Evolutionary conservation across 1,139 yeast species (phyloP), one percentile per base, ranked within the genome.

Genomic region (Candida freyschussii): DNA sequence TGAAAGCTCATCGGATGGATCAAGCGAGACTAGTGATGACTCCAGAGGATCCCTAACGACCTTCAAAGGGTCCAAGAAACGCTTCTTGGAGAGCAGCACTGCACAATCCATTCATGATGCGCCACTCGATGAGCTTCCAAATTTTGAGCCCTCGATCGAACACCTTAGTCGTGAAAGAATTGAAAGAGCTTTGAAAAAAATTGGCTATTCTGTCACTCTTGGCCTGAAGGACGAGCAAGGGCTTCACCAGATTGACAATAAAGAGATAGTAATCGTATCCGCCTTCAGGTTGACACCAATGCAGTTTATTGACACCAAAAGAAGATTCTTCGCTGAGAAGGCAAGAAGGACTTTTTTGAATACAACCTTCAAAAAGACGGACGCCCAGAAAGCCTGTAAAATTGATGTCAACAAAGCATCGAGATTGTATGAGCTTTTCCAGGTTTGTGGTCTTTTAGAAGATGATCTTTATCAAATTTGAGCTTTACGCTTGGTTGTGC

Each of bases 361-460:
- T 0, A 7, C 29, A 4, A 33, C 45, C 10, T 50, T 50, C 33
- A 47, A 40, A 34, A 47, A 47, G 35, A 48, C 51, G 0, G 54
- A 50, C 40, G 54, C 54, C 4, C 53, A 50, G 31, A 50, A 48
- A 29, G 54, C 52, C 1, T 48, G 54, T 29, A 45, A 40, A 26
- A 44, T 48, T 30, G 54, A 49, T 24, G 54, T 48, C 7, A 49
- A 49, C 30, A 49, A 49, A 24, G 49, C 50, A 1, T 47, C 53
- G 2, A 49, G 43, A 28, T 33, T 50, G 21, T 46, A 36, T 27
- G 52, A 47, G 27, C 36, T 48, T 6, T 48, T 39, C 26, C 34
- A 44, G 10, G n/a, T 17, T 12, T 35, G 40, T 29, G 53, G 51
- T 0, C 30, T 47, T 3, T 39, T 49, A 29, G 35, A 43, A 4